Conservation (phyloP, 441 rosid species). For the Breynia disticha region DNA sequence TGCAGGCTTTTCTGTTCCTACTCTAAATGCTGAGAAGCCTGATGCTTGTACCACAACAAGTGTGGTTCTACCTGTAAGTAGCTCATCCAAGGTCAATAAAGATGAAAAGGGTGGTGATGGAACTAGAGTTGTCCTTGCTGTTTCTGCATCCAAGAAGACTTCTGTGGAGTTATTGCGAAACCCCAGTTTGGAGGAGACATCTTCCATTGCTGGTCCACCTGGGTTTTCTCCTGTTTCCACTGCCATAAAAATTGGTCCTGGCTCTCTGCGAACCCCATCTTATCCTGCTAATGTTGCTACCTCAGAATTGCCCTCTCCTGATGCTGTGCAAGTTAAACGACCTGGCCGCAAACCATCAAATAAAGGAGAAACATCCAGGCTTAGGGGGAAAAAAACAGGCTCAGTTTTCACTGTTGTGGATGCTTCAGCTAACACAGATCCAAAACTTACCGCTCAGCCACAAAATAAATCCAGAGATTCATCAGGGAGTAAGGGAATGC, state of each 20-base stretch:
- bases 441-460: conserved; percentile 17
- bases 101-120: conserved; percentile 20
- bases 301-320: conserved; percentile 21
- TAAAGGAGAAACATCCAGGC: conserved; percentile 35
- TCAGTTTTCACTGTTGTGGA: conserved; percentile 24
- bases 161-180: conserved; percentile 21
- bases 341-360: conserved; percentile 33
- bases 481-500: conserved; percentile 21
- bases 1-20: conserved; percentile 35
- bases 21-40: conserved; percentile 18
- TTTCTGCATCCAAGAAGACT: conserved; percentile 17
- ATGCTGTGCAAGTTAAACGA: conserved; percentile 27
- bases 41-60: conserved; percentile 27
- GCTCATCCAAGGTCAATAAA: conserved; percentile 21
- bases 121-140: conserved; percentile 16
- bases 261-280: conserved; percentile 24
- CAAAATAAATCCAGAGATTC: conserved; percentile 27
- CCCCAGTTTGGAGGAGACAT: conserved; percentile 22
- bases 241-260: conserved; percentile 17
- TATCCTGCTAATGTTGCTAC: conserved; percentile 17
- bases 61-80: conserved; percentile 26
- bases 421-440: conserved; percentile 26
- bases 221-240: conserved; percentile 16
- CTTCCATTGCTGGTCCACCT: conserved; percentile 13
- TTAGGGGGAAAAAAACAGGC: conserved; percentile 38